These are phyloP conservation scores for Leucogyrophana mollusca DNA, from an alignment of 768 basidiomycete genomes.

Conservation along the genomic window DNA sequence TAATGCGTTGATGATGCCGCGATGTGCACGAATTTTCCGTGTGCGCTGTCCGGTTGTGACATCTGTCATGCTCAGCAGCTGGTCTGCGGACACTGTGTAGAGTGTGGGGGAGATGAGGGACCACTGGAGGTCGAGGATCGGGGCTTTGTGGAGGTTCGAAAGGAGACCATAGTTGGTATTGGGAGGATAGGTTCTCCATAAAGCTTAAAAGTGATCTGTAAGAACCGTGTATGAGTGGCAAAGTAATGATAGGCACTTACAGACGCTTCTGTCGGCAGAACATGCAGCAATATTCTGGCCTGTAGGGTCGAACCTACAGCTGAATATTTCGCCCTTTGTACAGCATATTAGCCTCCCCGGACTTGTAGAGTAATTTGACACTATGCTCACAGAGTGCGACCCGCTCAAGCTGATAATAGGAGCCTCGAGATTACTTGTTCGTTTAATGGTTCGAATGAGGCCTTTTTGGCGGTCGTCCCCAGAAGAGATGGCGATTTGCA, in stretches of 20 bases:
- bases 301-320: conserved; percentile 91
- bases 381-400: conserved; percentile 71
- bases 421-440: conserved; percentile 91
- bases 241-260: conserved; percentile 45
- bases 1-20: conserved; percentile 86
- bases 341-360: neutral
- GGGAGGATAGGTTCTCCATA: conserved; percentile 91
- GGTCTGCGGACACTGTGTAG: conserved; percentile 90
- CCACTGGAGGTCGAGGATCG: conserved; percentile 93
- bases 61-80: conserved; percentile 73
- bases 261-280: conserved; percentile 86
- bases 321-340: conserved; percentile 76
- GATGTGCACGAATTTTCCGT: conserved; percentile 83
- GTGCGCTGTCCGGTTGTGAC: conserved; percentile 81
- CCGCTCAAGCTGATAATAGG: conserved; percentile 92
- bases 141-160: conserved; percentile 81
- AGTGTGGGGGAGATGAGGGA: conserved; percentile 69
- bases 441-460: conserved; percentile 79
- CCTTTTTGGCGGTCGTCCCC: conserved; percentile 75
- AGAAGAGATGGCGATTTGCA: conserved; percentile 75
- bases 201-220: conserved; percentile 65
- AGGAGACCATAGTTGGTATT: conserved; percentile 92
- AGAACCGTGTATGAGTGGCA: conserved; percentile 5
- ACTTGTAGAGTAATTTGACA: neutral
- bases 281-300: conserved; percentile 94